Percentiles rank a stretch among this genome's conserved stretches.
These are phyloP conservation scores for Hirsutella rhossiliensis DNA, from an alignment of 2,329 filamentous ascomycete genomes.

Conservation along the genomic window DNA sequence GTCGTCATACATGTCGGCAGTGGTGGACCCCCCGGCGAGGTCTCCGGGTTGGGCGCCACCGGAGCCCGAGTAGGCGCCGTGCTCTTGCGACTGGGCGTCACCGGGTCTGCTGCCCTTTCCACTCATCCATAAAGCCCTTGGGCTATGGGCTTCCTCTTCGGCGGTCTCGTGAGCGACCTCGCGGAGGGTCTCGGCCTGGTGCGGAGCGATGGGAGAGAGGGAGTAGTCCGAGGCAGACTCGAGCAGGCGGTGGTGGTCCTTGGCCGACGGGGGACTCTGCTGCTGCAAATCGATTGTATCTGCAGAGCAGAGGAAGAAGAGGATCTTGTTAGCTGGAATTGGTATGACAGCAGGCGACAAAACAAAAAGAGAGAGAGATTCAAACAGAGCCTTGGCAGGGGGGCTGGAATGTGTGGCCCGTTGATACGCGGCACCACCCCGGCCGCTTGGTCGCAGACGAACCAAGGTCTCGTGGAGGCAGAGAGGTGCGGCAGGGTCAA, in stretches of 20 bases:
- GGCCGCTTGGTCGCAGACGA: not conserved
- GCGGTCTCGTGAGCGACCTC: constrained; percentile 66
- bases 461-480: not conserved
- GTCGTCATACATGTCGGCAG: constrained; percentile 20
- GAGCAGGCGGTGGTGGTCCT: constrained; percentile 50
- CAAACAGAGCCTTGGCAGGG: not conserved
- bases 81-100: constrained; percentile 4
- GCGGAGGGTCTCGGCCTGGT: constrained; percentile 76
- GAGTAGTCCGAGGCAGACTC: constrained; percentile 28
- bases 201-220: constrained; percentile 50
- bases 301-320: constrained; percentile 20
- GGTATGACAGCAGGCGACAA: constrained; percentile 3
- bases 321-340: constrained; percentile 2
- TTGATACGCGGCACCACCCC: not conserved
- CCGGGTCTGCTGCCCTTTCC: constrained; percentile 28
- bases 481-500: constrained; percentile 5
- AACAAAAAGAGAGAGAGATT: not conserved
- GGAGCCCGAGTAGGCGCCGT: constrained; percentile 3
- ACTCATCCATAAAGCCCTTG: constrained; percentile 42
- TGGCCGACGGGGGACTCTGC: constrained; percentile 66
- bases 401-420: constrained; percentile 1
- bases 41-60: constrained; percentile 1
- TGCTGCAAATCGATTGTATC: constrained; percentile 94
- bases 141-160: constrained; percentile 57
- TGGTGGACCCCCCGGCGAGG: constrained; percentile 7